Evolutionary conservation across 2,329 filamentous ascomycete species (phyloP), one percentile per base, ranked within the genome.

Genomic region (Ilyonectria mors-panacis): DNA sequence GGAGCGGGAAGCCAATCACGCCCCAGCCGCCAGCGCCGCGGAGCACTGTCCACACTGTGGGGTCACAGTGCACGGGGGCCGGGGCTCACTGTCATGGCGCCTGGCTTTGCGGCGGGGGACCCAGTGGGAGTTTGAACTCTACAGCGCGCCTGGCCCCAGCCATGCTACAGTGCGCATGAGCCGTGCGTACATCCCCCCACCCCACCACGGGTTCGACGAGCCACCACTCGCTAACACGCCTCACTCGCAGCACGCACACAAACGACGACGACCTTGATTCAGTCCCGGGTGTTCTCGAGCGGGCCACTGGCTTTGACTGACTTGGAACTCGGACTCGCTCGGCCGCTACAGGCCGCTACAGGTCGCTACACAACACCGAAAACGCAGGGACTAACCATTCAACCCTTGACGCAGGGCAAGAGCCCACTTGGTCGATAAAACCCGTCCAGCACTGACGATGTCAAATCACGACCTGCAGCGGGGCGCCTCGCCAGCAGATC

Each of bases 401-500:
- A 71, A 64, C 71, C 71, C 73, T 70, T 23, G 69, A 58, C 61
- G 44, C 65, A 55, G 64, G 57, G 68, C 63, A 47, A 64, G 66
- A 71, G 60, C 53, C 65, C 68, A 71, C 71, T 64, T 68, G 37
- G 63, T 59, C 47, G 59, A 59, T 21, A 53, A 53, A 53, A 21
- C 50, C 50, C 50, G 28, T 53, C 50, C 50, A 19, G 50, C 50
- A 37, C 56, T 50, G 23, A 58, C 62, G 33, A 59, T 56, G 48
- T 56, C 68, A 69, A 73, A 68, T 73, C 74, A 72, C 67, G 70
- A 75, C 73, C 65, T 63, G 59, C 51, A 69, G 74, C 72, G 73
- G 74, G 74, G 70, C 72, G 66, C 53, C 59, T 59, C 64, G 67
- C 68, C 68, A 76, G 57, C 68, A 74, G 74, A 76, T 76, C 73